Base-by-base conservation (phyloP, 805 yeast genomes). In the Saccharomycopsis amapae region DNA sequence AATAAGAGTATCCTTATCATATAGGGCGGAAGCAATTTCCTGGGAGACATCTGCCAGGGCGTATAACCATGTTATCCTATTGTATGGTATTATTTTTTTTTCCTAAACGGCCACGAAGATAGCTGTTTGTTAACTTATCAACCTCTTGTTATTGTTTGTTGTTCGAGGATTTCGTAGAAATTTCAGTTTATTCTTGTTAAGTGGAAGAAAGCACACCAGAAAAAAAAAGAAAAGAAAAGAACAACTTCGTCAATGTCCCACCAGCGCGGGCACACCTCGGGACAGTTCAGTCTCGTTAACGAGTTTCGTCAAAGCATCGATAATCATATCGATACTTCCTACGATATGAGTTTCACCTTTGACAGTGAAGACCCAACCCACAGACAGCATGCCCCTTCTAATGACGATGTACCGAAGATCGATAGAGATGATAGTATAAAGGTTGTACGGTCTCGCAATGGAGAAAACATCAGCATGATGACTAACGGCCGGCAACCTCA, bases 261-360 rank as follows among this genome's bases (percentile, higher is more conserved):
- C 15, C 33, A 46, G 32, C n/a, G 46, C 30, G 46, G 49, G 7
- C 45, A 48, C 23, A 38, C 48, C 13, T 43, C 51, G 5, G 49
- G 49, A 15, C 52, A 48, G 23, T 48, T 13, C 22, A 43, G 48
- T 12, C n/a, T 48, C 2, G 53, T 50, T 22, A 50, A 50, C 28
- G 53, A 47, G 30, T 50, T 50, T 38, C 51, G 51, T 12, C 22
- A 47, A 18, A 50, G 49, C 22, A 38, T 50, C 9, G 45, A 50
- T 23, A 50, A 40, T 26, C 53, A 50, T 30, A 47, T 50, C 17
- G 53, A 50, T 38, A 50, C 51, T 1, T 50, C 53, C 2, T 50
- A 50, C 23, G 53, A 50, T 34, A 50, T 50, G 46, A 44, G 38
- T 22, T 50, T 50, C 36, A 35, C 45, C 3, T 47, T 50, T 30